phyloP scores from a whole-genome alignment of 768 basidiomycete species.

The Xerocomus brunneocitrinus region DNA sequence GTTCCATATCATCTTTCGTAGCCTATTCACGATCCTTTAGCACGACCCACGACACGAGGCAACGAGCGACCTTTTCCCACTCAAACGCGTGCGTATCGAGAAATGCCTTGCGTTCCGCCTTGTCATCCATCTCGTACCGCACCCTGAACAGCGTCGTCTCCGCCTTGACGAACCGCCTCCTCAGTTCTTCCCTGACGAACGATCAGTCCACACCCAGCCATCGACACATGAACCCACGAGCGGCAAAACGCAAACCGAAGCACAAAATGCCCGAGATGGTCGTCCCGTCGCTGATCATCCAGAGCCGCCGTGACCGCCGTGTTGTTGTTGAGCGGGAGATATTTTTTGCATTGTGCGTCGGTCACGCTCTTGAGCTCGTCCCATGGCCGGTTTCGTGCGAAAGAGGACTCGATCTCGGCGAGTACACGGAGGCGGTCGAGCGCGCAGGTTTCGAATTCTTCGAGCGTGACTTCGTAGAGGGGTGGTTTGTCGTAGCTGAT shows the following conservation, averaged over 20 bases:
- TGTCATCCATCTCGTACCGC: slow-evolving; percentile 66
- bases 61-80: slow-evolving; percentile 51
- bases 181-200: slow-evolving; percentile 72
- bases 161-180: slow-evolving; percentile 83
- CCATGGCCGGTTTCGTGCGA: slow-evolving; percentile 76
- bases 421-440: slow-evolving; percentile 83
- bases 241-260: slow-evolving; percentile 92
- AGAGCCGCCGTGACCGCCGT: slow-evolving; percentile 44
- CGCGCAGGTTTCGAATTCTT: slow-evolving; percentile 92
- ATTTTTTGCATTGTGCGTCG: slow-evolving; percentile 59
- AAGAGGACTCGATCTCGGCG: slow-evolving; percentile 87
- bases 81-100: slow-evolving; percentile 59
- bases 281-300: slow-evolving; percentile 68
- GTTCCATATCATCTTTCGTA: slow-evolving; percentile 48
- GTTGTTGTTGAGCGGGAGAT: slow-evolving; percentile 65
- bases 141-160: slow-evolving; percentile 81
- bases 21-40: slow-evolving; percentile 42
- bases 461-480: slow-evolving; percentile 81
- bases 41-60: background rate
- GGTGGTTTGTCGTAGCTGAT: slow-evolving; percentile 84
- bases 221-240: slow-evolving; percentile 57
- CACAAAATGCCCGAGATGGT: slow-evolving; percentile 92
- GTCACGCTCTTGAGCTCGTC: slow-evolving; percentile 71
- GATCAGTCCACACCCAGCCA: background rate
- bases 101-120: slow-evolving; percentile 59